Percentiles rank a stretch among this genome's conserved stretches.
These are phyloP conservation scores for Helianthus tuberosus DNA, from an alignment of 129 eudicot species.

Conservation along the genomic window DNA sequence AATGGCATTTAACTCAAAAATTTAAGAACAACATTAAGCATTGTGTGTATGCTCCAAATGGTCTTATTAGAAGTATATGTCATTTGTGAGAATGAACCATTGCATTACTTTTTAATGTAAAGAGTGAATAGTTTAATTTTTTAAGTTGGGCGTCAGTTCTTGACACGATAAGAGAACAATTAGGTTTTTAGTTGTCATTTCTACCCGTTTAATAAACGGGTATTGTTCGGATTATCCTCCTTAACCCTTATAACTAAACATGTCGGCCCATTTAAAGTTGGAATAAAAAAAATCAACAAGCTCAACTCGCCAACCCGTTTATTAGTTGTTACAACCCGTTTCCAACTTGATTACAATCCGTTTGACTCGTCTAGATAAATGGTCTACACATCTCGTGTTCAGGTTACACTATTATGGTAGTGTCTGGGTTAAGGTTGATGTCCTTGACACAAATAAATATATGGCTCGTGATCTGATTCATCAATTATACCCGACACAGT, in stretches of 20 bases:
- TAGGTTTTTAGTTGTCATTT: neutral
- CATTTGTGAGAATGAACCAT: neutral
- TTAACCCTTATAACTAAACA: neutral
- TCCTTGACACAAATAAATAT: neutral
- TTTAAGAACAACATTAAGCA: constrained; percentile 6
- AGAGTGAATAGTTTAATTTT: constrained; percentile 12
- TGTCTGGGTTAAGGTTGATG: neutral
- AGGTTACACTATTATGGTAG: too few relatives aligned
- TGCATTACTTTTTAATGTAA: neutral
- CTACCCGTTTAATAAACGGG: neutral
- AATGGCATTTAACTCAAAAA: too few relatives aligned
- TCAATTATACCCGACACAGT: neutral
- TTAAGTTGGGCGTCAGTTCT: neutral
- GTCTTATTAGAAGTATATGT: constrained; percentile 2
- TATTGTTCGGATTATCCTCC: neutral
- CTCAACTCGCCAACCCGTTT: neutral
- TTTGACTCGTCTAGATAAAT: neutral
- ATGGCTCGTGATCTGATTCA: neutral
- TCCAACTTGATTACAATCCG: too few relatives aligned
- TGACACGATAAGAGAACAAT: neutral
- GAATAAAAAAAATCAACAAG: neutral
- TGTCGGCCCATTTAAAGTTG: neutral
- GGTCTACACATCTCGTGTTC: neutral
- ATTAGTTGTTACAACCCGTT: neutral
- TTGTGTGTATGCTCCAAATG: neutral